Evolutionary conservation across 1,284 basidiomycete species (phyloP), one percentile per base, ranked within the genome.

Genomic region (Ustilago shanxiensis): DNA sequence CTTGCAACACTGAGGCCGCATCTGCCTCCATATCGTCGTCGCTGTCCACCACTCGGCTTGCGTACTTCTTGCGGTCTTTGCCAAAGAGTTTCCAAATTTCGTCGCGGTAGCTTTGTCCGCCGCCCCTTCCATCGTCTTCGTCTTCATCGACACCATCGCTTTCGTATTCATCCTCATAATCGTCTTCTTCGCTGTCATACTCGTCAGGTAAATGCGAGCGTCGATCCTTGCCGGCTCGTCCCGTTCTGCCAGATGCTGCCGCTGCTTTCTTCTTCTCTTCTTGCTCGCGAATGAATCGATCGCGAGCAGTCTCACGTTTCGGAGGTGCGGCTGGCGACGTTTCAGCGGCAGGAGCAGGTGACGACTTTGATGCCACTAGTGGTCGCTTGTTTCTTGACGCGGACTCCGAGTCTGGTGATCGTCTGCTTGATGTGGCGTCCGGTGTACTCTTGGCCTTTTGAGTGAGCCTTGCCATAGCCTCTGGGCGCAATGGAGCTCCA

Each of bases 11-110:
- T 26, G 73, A 77, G 0, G 60, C 70, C 9, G 82, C 79, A 24
- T 80, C 83, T 4, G 83, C 83, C 51, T 85, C 83, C 83, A 85
- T 85, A 24, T 85, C 83, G 57, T 83, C 82, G 58, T 83, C 81
- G 72, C 79, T 81, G 39, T 82, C 79, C 37, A 79, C 72, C 41
- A 79, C 61, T 13, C 77, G 62, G 47, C 74, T 72, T 1, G 76
- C 70, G 53, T 83, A 83, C 61, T 72, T 63, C 20, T 71, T 69
- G 37, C 81, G 77, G 29, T 84, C 72, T 44, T 79, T 74, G 54
- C 82, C 82, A 54, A 85, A 81, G 22, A 83, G 58, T 26, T 68
- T 66, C 83, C 83, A 85, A 56, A 85, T 84, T 61, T 84, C 72
- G 29, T 82, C 80, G 3, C 79, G 75, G 20, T 65, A 65, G 60